Evolutionary conservation across 306 rosid genomes (phyloP).

Genomic region (Sicyos baderoa): DNA sequence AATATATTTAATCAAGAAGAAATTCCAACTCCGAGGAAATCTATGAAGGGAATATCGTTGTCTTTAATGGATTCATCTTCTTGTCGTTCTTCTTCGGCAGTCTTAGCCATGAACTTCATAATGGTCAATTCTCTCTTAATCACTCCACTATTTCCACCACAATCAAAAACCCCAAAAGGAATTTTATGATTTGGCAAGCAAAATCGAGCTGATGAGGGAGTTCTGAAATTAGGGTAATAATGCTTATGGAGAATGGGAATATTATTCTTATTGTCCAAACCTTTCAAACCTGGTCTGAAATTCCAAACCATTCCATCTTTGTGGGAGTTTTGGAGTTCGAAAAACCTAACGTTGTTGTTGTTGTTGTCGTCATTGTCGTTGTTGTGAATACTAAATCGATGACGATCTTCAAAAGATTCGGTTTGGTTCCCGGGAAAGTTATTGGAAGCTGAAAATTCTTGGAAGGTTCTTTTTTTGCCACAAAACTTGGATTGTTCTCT

Average conservation of each 20-base stretch:
- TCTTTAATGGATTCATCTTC: slow-evolving; percentile 25
- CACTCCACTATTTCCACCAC: background rate
- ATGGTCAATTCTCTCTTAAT: slow-evolving; percentile 8
- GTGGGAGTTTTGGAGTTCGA: background rate
- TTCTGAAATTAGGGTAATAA: background rate
- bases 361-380: background rate
- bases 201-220: background rate
- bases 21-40: slow-evolving; percentile 70
- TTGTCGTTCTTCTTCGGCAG: slow-evolving; percentile 24
- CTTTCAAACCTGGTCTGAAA: background rate
- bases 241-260: background rate
- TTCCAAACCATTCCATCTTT: slow-evolving; percentile 11
- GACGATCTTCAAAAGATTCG: background rate
- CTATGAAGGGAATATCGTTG: slow-evolving; percentile 56
- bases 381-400: background rate
- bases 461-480: slow-evolving; percentile 42
- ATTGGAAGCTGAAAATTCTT: slow-evolving; percentile 20
- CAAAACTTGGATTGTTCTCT: slow-evolving; percentile 77
- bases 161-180: slow-evolving; percentile 14
- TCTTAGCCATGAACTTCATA: slow-evolving; percentile 18
- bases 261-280: background rate
- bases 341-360: background rate
- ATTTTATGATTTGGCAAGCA: background rate
- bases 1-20: slow-evolving; percentile 31
- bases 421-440: slow-evolving; percentile 1